Evolutionary conservation across 2,329 filamentous ascomycete genomes (phyloP).

Genomic region (Alternaria arborescens): DNA sequence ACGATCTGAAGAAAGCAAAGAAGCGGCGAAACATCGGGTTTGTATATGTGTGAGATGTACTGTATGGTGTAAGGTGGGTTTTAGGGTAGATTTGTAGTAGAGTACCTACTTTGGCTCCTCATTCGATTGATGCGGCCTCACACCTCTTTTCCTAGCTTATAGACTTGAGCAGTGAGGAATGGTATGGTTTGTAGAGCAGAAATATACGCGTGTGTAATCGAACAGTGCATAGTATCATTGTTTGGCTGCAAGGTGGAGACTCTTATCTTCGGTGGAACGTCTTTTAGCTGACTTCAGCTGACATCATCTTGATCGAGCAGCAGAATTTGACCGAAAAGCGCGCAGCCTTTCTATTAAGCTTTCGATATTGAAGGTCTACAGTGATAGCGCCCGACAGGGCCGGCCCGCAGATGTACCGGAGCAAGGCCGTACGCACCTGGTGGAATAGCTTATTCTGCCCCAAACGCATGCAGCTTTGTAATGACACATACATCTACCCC

Average conservation of each 20-base stretch:
- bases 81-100: neutral
- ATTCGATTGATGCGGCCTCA: neutral
- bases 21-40: neutral
- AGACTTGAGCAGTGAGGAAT: neutral
- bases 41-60: neutral
- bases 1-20: neutral
- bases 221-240: neutral
- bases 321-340: neutral
- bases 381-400: neutral
- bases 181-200: neutral
- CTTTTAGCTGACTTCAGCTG: neutral
- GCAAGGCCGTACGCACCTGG: neutral
- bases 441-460: neutral
- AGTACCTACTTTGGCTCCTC: neutral
- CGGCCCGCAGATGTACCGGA: neutral
- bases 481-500: neutral
- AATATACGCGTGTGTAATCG: neutral
- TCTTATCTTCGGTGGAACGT: neutral
- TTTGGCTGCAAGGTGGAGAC: neutral
- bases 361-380: neutral
- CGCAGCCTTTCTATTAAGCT: neutral
- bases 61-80: neutral
- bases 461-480: neutral
- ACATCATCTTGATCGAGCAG: neutral
- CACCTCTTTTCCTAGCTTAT: neutral